Evolutionary conservation across 2,329 filamentous ascomycete genomes (phyloP).

Genomic region (Fusarium abutilonis): DNA sequence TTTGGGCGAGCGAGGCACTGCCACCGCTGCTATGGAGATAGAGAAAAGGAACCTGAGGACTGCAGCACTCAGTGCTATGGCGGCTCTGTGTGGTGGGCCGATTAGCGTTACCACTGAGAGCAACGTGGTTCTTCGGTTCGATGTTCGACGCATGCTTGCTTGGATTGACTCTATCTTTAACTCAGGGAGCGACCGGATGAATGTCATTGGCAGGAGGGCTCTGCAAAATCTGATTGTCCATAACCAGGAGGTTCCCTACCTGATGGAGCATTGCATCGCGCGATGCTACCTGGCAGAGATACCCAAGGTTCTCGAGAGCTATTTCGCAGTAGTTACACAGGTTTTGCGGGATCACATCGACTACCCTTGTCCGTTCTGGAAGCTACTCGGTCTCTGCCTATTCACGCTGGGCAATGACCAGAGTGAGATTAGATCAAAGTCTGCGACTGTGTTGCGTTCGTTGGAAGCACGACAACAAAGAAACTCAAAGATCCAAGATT

Average conservation of each 20-base stretch:
- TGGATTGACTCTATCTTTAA: slow-evolving; percentile 98
- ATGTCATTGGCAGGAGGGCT: slow-evolving; percentile 86
- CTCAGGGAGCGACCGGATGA: slow-evolving; percentile 89
- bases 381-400: slow-evolving; percentile 84
- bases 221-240: slow-evolving; percentile 89
- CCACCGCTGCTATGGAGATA: slow-evolving; percentile 93
- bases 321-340: slow-evolving; percentile 91
- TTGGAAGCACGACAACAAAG: slow-evolving; percentile 81
- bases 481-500: slow-evolving; percentile 92
- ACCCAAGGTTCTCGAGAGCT: slow-evolving; percentile 89
- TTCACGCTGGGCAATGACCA: slow-evolving; percentile 94
- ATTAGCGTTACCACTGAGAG: slow-evolving; percentile 90
- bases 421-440: slow-evolving; percentile 88
- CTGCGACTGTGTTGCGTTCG: slow-evolving; percentile 79
- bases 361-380: slow-evolving; percentile 89
- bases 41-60: slow-evolving; percentile 93
- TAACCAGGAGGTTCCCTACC: slow-evolving; percentile 85
- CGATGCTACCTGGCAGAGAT: slow-evolving; percentile 87
- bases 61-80: slow-evolving; percentile 94
- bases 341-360: slow-evolving; percentile 85
- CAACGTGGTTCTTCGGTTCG: slow-evolving; percentile 87
- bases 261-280: slow-evolving; percentile 89
- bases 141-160: slow-evolving; percentile 88
- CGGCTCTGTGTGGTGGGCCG: slow-evolving; percentile 85
- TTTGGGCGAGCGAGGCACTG: slow-evolving; percentile 76